Conservation (phyloP, 1,284 basidiomycete species). For the Spongispora temasekensis region DNA sequence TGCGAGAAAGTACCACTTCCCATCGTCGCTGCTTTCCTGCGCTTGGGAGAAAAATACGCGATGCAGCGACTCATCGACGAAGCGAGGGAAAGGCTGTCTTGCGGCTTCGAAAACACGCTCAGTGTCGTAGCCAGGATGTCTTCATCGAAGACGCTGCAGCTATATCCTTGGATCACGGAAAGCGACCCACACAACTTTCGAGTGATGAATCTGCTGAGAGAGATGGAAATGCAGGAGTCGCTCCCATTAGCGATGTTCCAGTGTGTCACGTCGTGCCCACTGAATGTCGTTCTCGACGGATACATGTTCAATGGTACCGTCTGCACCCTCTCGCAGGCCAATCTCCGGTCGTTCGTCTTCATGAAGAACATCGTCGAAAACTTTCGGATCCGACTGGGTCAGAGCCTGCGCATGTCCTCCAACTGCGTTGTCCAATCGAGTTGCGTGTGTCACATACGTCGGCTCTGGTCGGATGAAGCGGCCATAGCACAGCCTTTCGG, state of each 20-base stretch:
- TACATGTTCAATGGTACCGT: conserved; percentile 4
- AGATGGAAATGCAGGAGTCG: conserved; percentile 7
- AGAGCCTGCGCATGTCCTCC: not conserved
- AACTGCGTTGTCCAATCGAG: conserved; percentile 7
- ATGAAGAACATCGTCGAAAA: conserved; percentile 8
- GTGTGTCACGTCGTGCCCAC: conserved; percentile 9
- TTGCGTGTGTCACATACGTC: conserved; percentile 3
- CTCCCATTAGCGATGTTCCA: conserved; percentile 20
- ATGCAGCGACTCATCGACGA: conserved; percentile 13
- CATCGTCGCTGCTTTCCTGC: conserved; percentile 15
- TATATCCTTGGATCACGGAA: conserved; percentile 9
- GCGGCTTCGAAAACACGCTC: conserved; percentile 4
- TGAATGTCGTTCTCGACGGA: conserved; percentile 9
- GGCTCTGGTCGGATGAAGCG: conserved; percentile 8
- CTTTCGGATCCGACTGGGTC: not conserved
- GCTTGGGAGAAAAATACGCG: conserved; percentile 24
- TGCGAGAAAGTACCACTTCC: conserved; percentile 6
- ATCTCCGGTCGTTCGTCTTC: conserved; percentile 10
- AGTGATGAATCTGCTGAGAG: conserved; percentile 21
- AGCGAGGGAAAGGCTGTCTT: conserved; percentile 12
- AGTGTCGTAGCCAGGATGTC: conserved; percentile 7
- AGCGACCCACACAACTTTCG: conserved; percentile 19
- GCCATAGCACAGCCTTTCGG: conserved; percentile 11
- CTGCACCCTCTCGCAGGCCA: conserved; percentile 5
- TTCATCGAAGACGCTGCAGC: not conserved